A percentile compares a stretch with the other conserved stretches of the same genome.
phyloP scores from a whole-genome alignment of 345 rosid species.

The Nasturtium officinale region DNA sequence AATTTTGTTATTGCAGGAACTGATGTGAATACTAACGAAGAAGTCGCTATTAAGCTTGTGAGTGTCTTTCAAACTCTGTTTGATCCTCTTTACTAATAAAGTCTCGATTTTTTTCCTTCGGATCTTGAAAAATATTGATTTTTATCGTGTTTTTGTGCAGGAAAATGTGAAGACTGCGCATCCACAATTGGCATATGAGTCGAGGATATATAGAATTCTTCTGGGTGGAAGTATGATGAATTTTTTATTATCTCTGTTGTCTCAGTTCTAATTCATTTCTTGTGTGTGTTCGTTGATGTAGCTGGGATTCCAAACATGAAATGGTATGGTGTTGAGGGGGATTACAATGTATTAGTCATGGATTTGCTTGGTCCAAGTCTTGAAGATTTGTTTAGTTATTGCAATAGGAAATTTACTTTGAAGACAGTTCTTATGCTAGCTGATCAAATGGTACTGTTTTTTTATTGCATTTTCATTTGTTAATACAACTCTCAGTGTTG shows the following conservation, averaged over 20 bases:
- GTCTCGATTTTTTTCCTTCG: no score
- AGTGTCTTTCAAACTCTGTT: no score
- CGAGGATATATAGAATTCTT: constrained; percentile 77
- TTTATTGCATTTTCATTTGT: no score
- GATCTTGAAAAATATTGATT: no score
- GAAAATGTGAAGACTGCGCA: constrained; percentile 88
- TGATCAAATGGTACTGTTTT: constrained; percentile 72
- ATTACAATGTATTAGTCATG: constrained; percentile 92
- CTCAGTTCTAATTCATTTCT: no score
- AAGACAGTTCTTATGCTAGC: constrained; percentile 98
- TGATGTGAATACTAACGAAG: constrained; percentile 89
- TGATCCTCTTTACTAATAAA: no score
- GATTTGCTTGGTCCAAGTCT: constrained; percentile 98
- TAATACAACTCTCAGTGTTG: no score
- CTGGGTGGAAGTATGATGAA: constrained; percentile 78
- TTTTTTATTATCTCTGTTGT: no score
- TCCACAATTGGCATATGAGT: constrained; percentile 82
- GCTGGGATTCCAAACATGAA: constrained; percentile 93
- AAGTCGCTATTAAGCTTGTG: constrained; percentile 95
- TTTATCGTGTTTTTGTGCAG: constrained; percentile 35
- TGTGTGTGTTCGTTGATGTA: constrained; percentile 29
- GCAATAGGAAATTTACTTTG: constrained; percentile 77
- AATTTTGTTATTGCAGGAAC: no score
- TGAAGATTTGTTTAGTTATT: constrained; percentile 90
- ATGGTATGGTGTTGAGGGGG: constrained; percentile 93